Percentiles rank a stretch among this genome's conserved stretches.
Evolutionary conservation across 2,329 filamentous ascomycete species (phyloP).

Genomic region (Teratosphaeria viscida): DNA sequence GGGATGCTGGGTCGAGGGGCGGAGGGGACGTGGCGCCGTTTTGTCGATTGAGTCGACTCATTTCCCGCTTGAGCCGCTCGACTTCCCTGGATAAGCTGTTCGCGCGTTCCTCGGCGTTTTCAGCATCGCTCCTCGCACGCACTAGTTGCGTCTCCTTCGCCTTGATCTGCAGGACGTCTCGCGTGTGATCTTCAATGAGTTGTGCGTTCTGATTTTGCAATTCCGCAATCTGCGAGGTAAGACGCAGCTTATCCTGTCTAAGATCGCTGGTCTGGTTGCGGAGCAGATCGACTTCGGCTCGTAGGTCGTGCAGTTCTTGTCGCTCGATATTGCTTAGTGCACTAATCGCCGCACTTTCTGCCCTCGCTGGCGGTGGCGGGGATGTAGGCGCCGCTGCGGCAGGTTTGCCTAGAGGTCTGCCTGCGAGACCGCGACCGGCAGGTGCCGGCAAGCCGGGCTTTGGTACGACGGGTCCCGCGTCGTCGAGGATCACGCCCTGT

Average conservation of each 20-base stretch:
- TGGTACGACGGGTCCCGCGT: slow-evolving; percentile 25
- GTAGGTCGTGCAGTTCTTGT: slow-evolving; percentile 84
- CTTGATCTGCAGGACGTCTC: slow-evolving; percentile 91
- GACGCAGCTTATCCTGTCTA: slow-evolving; percentile 67
- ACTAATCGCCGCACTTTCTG: slow-evolving; percentile 36
- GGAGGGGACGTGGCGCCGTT: slow-evolving; percentile 27
- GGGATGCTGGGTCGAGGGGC: background rate
- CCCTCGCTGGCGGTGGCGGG: slow-evolving; percentile 43
- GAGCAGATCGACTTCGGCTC: slow-evolving; percentile 70
- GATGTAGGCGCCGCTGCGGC: slow-evolving; percentile 33
- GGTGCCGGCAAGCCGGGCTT: slow-evolving; percentile 31
- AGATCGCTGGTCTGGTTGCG: slow-evolving; percentile 67
- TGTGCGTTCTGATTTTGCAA: slow-evolving; percentile 95
- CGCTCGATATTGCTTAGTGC: slow-evolving; percentile 71
- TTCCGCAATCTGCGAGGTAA: slow-evolving; percentile 81
- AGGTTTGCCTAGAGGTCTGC: slow-evolving; percentile 74
- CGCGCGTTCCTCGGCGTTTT: slow-evolving; percentile 76
- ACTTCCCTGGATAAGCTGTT: slow-evolving; percentile 79
- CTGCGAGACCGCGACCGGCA: slow-evolving; percentile 62
- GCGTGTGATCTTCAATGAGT: slow-evolving; percentile 91
- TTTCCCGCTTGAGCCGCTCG: slow-evolving; percentile 83
- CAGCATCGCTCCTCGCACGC: slow-evolving; percentile 77
- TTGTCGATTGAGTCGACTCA: slow-evolving; percentile 42
- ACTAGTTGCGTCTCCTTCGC: slow-evolving; percentile 97
- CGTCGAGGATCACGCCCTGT: slow-evolving; percentile 17